Base-by-base conservation (phyloP, 441 rosid genomes). In the Populus trichocarpa region DNA sequence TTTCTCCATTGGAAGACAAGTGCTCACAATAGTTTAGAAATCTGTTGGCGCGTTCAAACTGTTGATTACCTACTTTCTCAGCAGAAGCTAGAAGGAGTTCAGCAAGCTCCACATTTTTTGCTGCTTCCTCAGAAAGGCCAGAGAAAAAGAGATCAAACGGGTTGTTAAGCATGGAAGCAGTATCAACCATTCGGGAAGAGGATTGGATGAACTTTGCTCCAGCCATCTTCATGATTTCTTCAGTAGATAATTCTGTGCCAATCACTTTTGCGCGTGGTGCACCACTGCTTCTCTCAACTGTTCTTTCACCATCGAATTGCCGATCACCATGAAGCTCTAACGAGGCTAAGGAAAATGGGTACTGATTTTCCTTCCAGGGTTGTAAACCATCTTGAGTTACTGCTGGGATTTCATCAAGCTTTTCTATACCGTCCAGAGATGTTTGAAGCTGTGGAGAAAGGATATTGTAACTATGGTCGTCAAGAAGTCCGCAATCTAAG, bases 221-320 rank as follows among this genome's bases (percentile, higher is more conserved):
- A 14, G 92, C 92, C 28, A 88, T 46, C 73, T 86, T 87, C 33
- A 88, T 72, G 67, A 89, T 75, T 40, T 88, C 89, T 78, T 84
- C 88, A 1, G 85, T 73, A 0, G 91, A 89, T 63, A 86, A 46
- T 33, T 59, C 79, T 26, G 59, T 20, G 9, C 40, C 75, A 13
- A 18, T 64, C 8, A 13, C 36, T 16, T 72, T 38, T 20, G 22
- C 16, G 5, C 69, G 33, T 9, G 61, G 67, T 22, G 26, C 50
- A 26, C 69, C 78, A 67, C 6, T 77, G 36, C 73, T 71, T 20
- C 67, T 84, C 76, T 86, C 71, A 38, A 69, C 59, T 11, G 72
- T 69, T 75, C 75, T 75, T 33, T 81, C 86, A 63, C 81, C 68
- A 1, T 72, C 73, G 70, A 80, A 71, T 40, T 81, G 10, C 40